phyloP scores from a whole-genome alignment of 371 early-diverging fungal species.

The Mortierella sp. region DNA sequence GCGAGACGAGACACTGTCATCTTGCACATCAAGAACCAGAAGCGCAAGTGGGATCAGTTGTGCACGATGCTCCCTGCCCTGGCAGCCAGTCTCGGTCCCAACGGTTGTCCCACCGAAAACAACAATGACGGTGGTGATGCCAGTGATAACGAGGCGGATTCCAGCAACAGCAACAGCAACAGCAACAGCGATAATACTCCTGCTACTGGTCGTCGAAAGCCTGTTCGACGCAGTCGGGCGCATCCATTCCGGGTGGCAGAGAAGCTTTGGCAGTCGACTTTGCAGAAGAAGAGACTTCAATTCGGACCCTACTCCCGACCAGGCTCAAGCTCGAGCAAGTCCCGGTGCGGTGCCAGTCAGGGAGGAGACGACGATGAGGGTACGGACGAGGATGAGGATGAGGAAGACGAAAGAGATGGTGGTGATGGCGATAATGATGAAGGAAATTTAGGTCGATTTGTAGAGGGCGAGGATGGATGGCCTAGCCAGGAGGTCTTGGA shows the following conservation, averaged over 20 bases:
- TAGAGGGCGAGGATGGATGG: conserved; percentile 7
- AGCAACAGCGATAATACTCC: not conserved
- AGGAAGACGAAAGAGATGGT: not conserved
- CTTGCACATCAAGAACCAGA: conserved; percentile 51
- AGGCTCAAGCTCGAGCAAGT: no score
- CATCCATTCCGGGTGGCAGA: conserved; percentile 33
- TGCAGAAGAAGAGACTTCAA: conserved; percentile 18
- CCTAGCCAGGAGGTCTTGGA: conserved; percentile 17
- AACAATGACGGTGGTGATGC: not conserved
- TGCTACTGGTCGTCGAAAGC: not conserved
- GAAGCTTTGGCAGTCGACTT: conserved; percentile 49
- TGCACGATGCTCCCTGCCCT: conserved; percentile 19
- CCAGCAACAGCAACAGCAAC: not conserved
- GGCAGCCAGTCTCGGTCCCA: no score
- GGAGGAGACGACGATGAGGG: not conserved
- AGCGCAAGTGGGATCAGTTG: conserved; percentile 43
- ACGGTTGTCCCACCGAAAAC: no score
- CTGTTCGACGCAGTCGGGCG: conserved; percentile 16
- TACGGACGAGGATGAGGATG: not conserved
- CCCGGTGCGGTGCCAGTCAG: not conserved
- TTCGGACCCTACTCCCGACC: conserved; percentile 2
- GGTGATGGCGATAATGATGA: not conserved
- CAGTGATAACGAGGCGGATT: not conserved
- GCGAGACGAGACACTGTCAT: conserved; percentile 53
- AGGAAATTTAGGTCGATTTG: not conserved